Evolutionary conservation across 2,329 filamentous ascomycete species (phyloP).

Genomic region (Aureobasidium mangrovei): DNA sequence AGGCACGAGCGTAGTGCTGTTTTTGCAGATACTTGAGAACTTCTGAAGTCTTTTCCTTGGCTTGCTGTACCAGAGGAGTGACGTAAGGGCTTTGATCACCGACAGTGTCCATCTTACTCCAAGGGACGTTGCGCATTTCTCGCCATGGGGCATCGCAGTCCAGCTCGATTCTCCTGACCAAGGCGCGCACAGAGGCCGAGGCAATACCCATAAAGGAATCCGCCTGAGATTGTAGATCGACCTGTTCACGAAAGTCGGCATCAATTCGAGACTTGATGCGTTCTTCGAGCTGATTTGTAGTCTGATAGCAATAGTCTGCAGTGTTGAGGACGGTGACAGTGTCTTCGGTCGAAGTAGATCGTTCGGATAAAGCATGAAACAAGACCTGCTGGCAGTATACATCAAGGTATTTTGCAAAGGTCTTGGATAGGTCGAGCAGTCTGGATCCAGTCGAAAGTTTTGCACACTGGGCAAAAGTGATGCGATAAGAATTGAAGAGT

Average conservation of each 20-base stretch:
- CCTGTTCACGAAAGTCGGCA: conserved; percentile 59
- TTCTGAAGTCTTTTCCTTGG: conserved; percentile 64
- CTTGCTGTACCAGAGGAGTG: conserved; percentile 63
- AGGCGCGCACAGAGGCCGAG: conserved; percentile 70
- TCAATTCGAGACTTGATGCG: conserved; percentile 90
- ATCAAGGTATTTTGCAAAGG: conserved; percentile 86
- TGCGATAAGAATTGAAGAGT: conserved; percentile 92
- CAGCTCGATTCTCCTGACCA: conserved; percentile 76
- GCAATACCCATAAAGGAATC: conserved; percentile 95
- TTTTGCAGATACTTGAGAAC: conserved; percentile 74
- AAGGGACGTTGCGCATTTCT: conserved; percentile 94
- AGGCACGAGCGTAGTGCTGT: conserved; percentile 86
- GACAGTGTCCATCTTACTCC: conserved; percentile 87
- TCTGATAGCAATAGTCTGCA: conserved; percentile 93
- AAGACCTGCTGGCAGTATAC: conserved; percentile 92
- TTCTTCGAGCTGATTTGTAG: conserved; percentile 87
- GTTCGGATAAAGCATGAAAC: conserved; percentile 58
- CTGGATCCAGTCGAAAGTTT: conserved; percentile 89
- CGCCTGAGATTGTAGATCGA: conserved; percentile 86
- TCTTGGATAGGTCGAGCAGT: conserved; percentile 73
- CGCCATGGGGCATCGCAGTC: conserved; percentile 83
- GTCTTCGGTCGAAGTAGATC: conserved; percentile 60
- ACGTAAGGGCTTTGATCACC: conserved; percentile 93
- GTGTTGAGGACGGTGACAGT: conserved; percentile 86
- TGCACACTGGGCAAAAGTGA: conserved; percentile 86